These are phyloP conservation scores for Vachellia collinsii DNA, from an alignment of 306 rosid genomes.

Conservation along the genomic window DNA sequence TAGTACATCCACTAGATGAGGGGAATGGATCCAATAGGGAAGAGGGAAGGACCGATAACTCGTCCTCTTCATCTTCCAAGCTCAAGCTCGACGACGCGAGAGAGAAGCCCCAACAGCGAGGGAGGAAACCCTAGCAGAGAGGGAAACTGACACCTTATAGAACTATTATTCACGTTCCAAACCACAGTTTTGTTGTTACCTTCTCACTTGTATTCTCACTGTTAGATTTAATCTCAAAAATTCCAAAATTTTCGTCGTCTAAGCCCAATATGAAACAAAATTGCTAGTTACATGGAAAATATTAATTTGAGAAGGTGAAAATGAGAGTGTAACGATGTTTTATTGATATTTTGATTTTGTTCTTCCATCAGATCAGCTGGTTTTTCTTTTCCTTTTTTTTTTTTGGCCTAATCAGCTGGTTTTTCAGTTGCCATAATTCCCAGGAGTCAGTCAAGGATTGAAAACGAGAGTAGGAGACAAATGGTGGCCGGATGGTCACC, in stretches of 20 bases:
- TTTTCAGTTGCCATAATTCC: conserved; percentile 28
- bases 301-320: not conserved
- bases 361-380: conserved; percentile 30
- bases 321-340: not conserved
- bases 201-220: conserved; percentile 44
- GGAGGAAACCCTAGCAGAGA: too few species aligned
- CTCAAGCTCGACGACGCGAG: too few species aligned
- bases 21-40: too few species aligned
- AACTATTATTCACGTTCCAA: too few species aligned
- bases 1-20: too few species aligned
- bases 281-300: conserved; percentile 16
- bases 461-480: conserved; percentile 60
- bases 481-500: conserved; percentile 53
- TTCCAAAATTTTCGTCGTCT: conserved; percentile 30
- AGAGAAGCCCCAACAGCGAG: too few species aligned
- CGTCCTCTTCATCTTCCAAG: too few species aligned
- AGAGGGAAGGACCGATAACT: too few species aligned
- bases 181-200: conserved; percentile 25
- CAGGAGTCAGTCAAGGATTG: conserved; percentile 18
- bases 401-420: not conserved
- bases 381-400: not conserved
- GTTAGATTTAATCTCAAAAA: conserved; percentile 30
- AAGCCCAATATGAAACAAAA: not conserved
- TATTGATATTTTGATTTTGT: conserved; percentile 26
- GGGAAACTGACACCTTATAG: too few species aligned